phyloP scores from a whole-genome alignment of 202 grass and related monocot genomes.

The Panicum hallii region DNA sequence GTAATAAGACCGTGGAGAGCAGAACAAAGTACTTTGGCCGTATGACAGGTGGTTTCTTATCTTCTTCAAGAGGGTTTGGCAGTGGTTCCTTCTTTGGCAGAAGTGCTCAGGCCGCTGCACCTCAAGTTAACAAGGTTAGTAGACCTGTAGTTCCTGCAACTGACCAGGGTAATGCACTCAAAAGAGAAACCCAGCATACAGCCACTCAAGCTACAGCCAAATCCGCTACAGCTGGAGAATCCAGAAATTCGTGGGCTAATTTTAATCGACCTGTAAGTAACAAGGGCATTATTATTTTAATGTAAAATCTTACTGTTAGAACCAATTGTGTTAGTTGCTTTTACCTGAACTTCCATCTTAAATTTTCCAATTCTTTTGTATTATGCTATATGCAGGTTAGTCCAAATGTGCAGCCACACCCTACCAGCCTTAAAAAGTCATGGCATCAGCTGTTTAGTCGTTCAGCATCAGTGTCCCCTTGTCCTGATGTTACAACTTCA shows the following conservation, averaged over 20 bases:
- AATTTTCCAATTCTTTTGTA: constrained; percentile 38
- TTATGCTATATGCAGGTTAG: constrained; percentile 61
- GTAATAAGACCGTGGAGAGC: constrained; percentile 58
- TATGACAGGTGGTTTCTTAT: constrained; percentile 73
- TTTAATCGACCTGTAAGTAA: constrained; percentile 77
- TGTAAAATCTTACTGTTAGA: constrained; percentile 20
- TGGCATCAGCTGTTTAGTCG: constrained; percentile 95
- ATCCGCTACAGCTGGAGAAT: constrained; percentile 63
- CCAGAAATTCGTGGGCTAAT: constrained; percentile 55
- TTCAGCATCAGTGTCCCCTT: constrained; percentile 71
- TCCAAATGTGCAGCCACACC: constrained; percentile 67
- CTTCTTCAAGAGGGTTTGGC: constrained; percentile 75
- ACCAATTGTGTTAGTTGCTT: constrained; percentile 26
- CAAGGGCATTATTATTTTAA: constrained; percentile 34
- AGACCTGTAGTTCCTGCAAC: constrained; percentile 51
- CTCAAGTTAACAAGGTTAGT: constrained; percentile 58
- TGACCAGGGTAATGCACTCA: constrained; percentile 67
- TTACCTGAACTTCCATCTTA: constrained; percentile 32
- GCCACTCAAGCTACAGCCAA: constrained; percentile 47
- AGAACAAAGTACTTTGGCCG: constrained; percentile 82
- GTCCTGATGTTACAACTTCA: constrained; percentile 57
- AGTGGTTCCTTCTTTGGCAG: constrained; percentile 82
- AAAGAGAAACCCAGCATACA: constrained; percentile 64
- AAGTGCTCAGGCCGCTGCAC: constrained; percentile 55
- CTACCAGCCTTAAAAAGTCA: constrained; percentile 67